Conservation (phyloP, 257 asterid genomes). For the Eucommia ulmoides region DNA sequence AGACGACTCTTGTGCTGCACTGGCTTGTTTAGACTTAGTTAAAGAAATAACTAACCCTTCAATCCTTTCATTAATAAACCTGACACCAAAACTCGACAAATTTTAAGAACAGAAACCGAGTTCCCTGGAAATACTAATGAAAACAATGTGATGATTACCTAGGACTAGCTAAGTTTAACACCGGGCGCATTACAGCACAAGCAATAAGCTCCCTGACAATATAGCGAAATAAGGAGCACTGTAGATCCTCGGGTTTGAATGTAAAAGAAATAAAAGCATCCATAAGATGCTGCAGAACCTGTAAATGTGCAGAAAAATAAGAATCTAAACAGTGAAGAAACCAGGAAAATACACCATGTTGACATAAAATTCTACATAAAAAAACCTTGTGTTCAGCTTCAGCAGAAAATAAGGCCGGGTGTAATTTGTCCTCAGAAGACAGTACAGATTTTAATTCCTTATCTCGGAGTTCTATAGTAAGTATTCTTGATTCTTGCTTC, state of each 20-base stretch:
- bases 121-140: too few relatives aligned
- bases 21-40: conserved; percentile 48
- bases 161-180: conserved; percentile 82
- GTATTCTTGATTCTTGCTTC: conserved; percentile 31
- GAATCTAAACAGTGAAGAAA: background rate
- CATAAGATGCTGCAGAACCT: conserved; percentile 97
- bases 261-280: conserved; percentile 76
- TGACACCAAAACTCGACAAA: conserved; percentile 30
- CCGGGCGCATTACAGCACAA: conserved; percentile 84
- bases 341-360: background rate
- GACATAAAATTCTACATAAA: too few relatives aligned
- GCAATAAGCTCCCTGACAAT: conserved; percentile 87
- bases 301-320: conserved; percentile 26
- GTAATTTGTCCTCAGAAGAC: conserved; percentile 81
- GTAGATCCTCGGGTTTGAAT: conserved; percentile 68
- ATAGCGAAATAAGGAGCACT: conserved; percentile 66
- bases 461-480: conserved; percentile 67
- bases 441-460: conserved; percentile 49
- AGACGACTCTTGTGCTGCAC: conserved; percentile 24
- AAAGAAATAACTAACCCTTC: conserved; percentile 54
- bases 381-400: conserved; percentile 96
- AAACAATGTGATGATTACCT: conserved; percentile 55
- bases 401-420: conserved; percentile 83
- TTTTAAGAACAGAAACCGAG: conserved; percentile 20
- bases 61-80: conserved; percentile 93